Conservation (phyloP, 345 rosid species). For the Streptanthus diversifolius region DNA sequence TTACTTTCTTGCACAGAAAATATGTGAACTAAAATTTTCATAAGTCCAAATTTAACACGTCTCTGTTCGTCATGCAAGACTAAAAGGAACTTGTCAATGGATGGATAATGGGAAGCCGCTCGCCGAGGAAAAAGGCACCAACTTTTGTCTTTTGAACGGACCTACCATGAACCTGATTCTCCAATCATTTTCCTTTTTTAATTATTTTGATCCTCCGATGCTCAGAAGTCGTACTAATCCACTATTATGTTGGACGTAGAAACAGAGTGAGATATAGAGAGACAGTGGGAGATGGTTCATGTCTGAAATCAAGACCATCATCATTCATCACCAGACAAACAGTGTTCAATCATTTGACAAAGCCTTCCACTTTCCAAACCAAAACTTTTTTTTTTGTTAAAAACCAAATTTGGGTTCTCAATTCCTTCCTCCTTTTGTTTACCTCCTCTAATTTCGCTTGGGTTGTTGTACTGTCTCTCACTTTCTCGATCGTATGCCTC, state of each 20-base stretch:
- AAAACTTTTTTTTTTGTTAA: neutral
- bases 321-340: slow-evolving; percentile 22
- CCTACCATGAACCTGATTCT: slow-evolving; percentile 33
- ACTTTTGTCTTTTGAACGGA: slow-evolving; percentile 21
- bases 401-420: slow-evolving; percentile 12
- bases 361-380: neutral
- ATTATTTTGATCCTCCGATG: neutral
- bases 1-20: neutral
- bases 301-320: slow-evolving; percentile 29
- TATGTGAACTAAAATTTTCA: neutral
- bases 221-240: slow-evolving; percentile 24
- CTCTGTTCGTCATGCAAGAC: neutral
- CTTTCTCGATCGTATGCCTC: slow-evolving; percentile 11
- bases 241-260: slow-evolving; percentile 3
- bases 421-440: neutral
- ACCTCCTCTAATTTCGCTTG: neutral
- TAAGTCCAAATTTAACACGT: neutral
- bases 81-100: neutral
- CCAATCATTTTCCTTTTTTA: neutral
- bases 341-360: slow-evolving; percentile 44
- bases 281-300: neutral
- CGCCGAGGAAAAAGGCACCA: slow-evolving; percentile 14
- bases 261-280: slow-evolving; percentile 13
- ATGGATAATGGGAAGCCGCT: slow-evolving; percentile 7
- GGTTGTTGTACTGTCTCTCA: slow-evolving; percentile 9